These are phyloP conservation scores for Cutaneotrichosporon dermatis DNA, from an alignment of 1,284 basidiomycete species.

Conservation along the genomic window DNA sequence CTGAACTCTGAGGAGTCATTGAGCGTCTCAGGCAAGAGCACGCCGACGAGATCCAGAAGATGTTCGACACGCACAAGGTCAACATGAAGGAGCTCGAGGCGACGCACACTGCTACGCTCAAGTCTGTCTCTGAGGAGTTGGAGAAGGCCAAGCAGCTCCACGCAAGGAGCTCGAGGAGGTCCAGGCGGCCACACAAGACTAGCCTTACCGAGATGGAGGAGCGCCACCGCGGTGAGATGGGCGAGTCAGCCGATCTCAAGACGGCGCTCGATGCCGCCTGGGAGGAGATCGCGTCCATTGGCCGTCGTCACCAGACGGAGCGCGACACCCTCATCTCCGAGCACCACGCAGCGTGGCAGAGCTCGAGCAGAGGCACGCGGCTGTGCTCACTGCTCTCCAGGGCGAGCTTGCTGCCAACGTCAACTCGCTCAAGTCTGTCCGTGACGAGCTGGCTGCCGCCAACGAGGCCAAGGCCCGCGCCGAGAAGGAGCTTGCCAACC, in stretches of 20 bases:
- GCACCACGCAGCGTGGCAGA: constrained; percentile 23
- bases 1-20: constrained; percentile 18
- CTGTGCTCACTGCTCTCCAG: constrained; percentile 15
- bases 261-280: constrained; percentile 18
- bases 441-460: constrained; percentile 13
- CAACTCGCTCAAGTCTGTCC: constrained; percentile 12
- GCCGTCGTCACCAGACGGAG: constrained; percentile 18
- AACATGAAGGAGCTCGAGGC: constrained; percentile 17
- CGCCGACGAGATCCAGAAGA: constrained; percentile 25
- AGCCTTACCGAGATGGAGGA: constrained; percentile 19
- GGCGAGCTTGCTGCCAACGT: constrained; percentile 13
- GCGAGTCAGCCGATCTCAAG: constrained; percentile 12
- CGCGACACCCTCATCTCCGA: constrained; percentile 21
- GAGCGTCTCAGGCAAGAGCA: constrained; percentile 28
- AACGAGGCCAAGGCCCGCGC: constrained; percentile 16
- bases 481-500: constrained; percentile 15
- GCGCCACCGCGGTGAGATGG: constrained; percentile 13
- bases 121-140: constrained; percentile 13
- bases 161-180: constrained; percentile 21
- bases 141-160: constrained; percentile 10
- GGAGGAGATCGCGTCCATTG: constrained; percentile 19
- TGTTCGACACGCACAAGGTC: constrained; percentile 14
- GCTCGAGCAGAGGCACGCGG: constrained; percentile 22
- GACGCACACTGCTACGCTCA: constrained; percentile 14
- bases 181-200: constrained; percentile 20